Evolutionary conservation across 1,284 basidiomycete species (phyloP).

Genomic region (Retiboletus fuscus): DNA sequence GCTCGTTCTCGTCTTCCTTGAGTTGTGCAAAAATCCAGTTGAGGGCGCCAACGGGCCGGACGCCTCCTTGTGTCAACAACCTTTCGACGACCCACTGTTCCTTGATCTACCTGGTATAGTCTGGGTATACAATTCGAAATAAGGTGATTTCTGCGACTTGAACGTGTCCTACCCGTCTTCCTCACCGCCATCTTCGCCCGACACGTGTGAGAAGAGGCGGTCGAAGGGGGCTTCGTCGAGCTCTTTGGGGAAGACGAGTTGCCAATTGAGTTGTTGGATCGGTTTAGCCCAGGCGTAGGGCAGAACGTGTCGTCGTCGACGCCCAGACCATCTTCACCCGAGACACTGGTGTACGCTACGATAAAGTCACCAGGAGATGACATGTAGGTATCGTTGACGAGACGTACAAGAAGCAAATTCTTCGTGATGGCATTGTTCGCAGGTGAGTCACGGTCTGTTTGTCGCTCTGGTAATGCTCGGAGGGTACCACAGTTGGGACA

Average conservation of each 20-base stretch:
- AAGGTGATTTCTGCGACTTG: conserved; percentile 41
- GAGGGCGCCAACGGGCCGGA: conserved; percentile 84
- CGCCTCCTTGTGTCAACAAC: conserved; percentile 83
- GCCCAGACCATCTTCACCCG: conserved; percentile 38
- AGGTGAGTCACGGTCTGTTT: conserved; percentile 82
- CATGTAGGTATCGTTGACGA: conserved; percentile 4
- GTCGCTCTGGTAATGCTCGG: conserved; percentile 84
- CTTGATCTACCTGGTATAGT: conserved; percentile 79
- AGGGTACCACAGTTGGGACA: conserved; percentile 94
- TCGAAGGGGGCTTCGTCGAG: conserved; percentile 61
- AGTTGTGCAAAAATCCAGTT: conserved; percentile 72
- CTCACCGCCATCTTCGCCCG: conserved; percentile 10
- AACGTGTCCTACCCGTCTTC: conserved; percentile 28
- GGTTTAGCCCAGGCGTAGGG: conserved; percentile 78
- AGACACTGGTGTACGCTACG: conserved; percentile 91
- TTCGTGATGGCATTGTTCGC: conserved; percentile 88
- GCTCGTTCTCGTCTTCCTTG: conserved; percentile 1
- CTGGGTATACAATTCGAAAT: conserved; percentile 87
- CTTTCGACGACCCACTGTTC: conserved; percentile 81
- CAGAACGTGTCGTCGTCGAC: conserved; percentile 77
- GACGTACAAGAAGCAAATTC: too few species aligned
- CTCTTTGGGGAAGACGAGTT: conserved; percentile 79
- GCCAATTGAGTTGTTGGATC: conserved; percentile 83
- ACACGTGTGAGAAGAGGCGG: conserved; percentile 13
- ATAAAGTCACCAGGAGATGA: conserved; percentile 12